Conservation (phyloP, 495 filamentous ascomycete genomes). For the Lindgomyces ingoldianus region DNA sequence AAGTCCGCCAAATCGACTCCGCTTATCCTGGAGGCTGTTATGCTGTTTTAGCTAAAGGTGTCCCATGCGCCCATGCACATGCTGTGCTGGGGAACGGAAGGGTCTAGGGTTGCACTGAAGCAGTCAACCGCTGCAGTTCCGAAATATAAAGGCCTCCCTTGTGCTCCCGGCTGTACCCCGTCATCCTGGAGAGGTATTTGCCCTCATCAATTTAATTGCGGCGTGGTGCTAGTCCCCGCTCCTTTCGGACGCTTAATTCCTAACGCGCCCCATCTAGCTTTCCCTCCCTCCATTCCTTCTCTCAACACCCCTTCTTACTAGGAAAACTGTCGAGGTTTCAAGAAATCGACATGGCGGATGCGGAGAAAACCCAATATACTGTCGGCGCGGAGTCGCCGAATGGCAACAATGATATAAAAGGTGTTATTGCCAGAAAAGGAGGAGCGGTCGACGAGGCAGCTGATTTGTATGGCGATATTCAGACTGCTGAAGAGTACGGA, state of each 20-base stretch:
- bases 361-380: slow-evolving; percentile 12
- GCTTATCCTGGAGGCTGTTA: slow-evolving; percentile 6
- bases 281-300: neutral
- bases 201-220: slow-evolving; percentile 13
- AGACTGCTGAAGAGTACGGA: slow-evolving; percentile 47
- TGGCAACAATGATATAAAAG: slow-evolving; percentile 12
- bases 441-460: slow-evolving; percentile 44
- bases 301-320: neutral
- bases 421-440: slow-evolving; percentile 17
- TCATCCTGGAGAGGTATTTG: slow-evolving; percentile 4
- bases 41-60: slow-evolving; percentile 4
- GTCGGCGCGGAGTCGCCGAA: slow-evolving; percentile 9
- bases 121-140: neutral
- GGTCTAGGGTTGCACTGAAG: slow-evolving; percentile 14
- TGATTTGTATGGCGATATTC: slow-evolving; percentile 47
- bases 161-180: slow-evolving; percentile 6
- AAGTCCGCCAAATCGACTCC: slow-evolving; percentile 8
- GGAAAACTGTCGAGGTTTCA: neutral
- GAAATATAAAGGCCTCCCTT: slow-evolving; percentile 22
- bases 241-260: neutral
- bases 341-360: slow-evolving; percentile 5
- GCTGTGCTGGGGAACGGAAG: slow-evolving; percentile 8
- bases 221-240: neutral
- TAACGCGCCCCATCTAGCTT: neutral
- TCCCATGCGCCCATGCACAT: neutral